Conservation (phyloP, 768 basidiomycete genomes). For the Lactifluus subvellereus region DNA sequence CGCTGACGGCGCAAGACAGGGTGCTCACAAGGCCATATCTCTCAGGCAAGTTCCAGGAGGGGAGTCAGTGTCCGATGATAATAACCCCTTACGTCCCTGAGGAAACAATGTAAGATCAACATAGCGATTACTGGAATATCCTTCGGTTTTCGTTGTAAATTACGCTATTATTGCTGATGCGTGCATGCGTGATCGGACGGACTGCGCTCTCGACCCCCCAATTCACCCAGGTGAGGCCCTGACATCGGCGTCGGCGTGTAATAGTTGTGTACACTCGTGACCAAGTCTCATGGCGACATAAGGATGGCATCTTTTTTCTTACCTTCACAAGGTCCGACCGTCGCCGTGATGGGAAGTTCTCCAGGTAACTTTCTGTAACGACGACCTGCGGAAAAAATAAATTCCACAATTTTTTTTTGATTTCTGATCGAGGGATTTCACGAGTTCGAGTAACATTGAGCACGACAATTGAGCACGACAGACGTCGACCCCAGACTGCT, state of each 20-base stretch:
- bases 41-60: conserved; percentile 16
- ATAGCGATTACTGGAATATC: not conserved
- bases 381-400: not conserved
- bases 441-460: too few species aligned
- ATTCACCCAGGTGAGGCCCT: not conserved
- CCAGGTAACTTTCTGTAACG: not conserved
- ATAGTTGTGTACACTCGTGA: not conserved
- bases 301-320: not conserved
- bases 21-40: conserved; percentile 24
- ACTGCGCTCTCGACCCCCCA: not conserved
- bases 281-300: not conserved
- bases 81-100: conserved; percentile 12
- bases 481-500: too few species aligned
- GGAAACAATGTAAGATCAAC: not conserved
- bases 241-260: not conserved
- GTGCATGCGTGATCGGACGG: not conserved
- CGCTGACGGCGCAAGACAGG: conserved; percentile 2
- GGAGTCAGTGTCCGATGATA: conserved; percentile 24
- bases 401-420: not conserved
- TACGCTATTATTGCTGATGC: not conserved
- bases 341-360: not conserved
- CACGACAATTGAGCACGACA: too few species aligned
- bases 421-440: not conserved
- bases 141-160: not conserved
- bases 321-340: not conserved